Conservation (phyloP, 2,329 filamentous ascomycete species). For the Aulographum hederae region DNA sequence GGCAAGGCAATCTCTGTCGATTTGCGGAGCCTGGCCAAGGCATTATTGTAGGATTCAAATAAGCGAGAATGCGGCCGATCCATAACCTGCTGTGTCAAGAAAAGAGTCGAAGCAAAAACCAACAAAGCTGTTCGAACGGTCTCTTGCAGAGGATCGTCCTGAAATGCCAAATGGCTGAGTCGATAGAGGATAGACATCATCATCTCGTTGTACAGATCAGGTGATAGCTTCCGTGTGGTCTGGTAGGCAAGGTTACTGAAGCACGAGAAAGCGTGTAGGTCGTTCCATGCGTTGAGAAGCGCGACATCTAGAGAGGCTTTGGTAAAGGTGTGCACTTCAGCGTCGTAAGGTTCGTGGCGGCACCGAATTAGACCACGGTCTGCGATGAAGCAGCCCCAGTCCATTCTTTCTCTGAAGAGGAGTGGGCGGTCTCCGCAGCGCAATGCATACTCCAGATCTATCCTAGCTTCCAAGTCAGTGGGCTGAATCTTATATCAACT, state of each 20-base stretch:
- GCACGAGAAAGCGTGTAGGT: too few species aligned
- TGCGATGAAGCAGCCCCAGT: slow-evolving; percentile 1
- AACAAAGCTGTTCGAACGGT: neutral
- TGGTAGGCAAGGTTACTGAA: too few species aligned
- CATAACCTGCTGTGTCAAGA: neutral
- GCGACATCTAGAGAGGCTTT: too few species aligned
- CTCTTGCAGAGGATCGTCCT: neutral
- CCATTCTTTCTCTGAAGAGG: slow-evolving; percentile 2
- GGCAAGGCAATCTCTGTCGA: too few species aligned
- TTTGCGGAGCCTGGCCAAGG: too few species aligned
- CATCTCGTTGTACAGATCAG: neutral
- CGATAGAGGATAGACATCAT: neutral
- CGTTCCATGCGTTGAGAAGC: too few species aligned
- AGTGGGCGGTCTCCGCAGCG: too few species aligned
- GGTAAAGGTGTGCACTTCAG: neutral
- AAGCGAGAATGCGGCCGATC: too few species aligned
- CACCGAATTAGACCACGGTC: neutral
- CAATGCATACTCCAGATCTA: too few species aligned
- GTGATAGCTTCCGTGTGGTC: too few species aligned
- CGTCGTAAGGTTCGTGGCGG: neutral
- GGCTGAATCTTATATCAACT: neutral
- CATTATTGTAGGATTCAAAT: too few species aligned
- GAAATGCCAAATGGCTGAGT: neutral
- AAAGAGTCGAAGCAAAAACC: neutral
- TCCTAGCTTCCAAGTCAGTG: too few species aligned